These are phyloP conservation scores for Pseudocercospora eumusae DNA, from an alignment of 2,329 filamentous ascomycete species.

Conservation along the genomic window DNA sequence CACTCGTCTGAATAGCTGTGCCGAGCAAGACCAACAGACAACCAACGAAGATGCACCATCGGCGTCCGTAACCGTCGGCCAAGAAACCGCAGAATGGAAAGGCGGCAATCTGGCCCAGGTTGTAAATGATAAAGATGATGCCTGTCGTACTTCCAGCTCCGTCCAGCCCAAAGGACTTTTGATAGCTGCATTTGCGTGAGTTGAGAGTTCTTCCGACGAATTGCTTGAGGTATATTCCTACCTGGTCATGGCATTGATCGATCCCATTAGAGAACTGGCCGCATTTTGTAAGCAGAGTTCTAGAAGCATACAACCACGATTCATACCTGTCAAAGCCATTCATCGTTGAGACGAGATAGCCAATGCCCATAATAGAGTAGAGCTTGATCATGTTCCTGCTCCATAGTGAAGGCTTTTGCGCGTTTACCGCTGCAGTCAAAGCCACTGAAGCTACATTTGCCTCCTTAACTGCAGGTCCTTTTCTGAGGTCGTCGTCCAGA, in stretches of 20 bases:
- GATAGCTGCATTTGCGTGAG: constrained; percentile 43
- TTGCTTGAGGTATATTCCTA: background rate
- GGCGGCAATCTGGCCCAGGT: constrained; percentile 54
- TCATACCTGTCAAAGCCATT: constrained; percentile 37
- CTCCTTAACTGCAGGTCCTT: constrained; percentile 28
- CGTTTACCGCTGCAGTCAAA: constrained; percentile 29
- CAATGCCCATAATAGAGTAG: constrained; percentile 31
- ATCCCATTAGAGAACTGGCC: constrained; percentile 44
- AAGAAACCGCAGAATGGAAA: constrained; percentile 49
- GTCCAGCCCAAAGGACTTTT: constrained; percentile 52
- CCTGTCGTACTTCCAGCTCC: constrained; percentile 53
- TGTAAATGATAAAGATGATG: constrained; percentile 49
- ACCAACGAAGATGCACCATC: constrained; percentile 59
- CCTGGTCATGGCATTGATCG: constrained; percentile 55
- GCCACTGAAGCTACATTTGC: constrained; percentile 30
- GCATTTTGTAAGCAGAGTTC: constrained; percentile 23
- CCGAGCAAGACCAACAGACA: constrained; percentile 55
- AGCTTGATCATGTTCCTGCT: constrained; percentile 32
- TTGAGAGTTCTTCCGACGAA: background rate
- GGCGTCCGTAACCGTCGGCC: constrained; percentile 51
- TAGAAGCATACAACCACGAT: background rate
- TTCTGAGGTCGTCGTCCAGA: constrained; percentile 24
- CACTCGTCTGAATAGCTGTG: constrained; percentile 55
- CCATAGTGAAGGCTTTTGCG: constrained; percentile 29
- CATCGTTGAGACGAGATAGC: constrained; percentile 30